Evolutionary conservation across 1,284 basidiomycete species (phyloP), one percentile per base, ranked within the genome.

Genomic region (Sporisorium graminicola): DNA sequence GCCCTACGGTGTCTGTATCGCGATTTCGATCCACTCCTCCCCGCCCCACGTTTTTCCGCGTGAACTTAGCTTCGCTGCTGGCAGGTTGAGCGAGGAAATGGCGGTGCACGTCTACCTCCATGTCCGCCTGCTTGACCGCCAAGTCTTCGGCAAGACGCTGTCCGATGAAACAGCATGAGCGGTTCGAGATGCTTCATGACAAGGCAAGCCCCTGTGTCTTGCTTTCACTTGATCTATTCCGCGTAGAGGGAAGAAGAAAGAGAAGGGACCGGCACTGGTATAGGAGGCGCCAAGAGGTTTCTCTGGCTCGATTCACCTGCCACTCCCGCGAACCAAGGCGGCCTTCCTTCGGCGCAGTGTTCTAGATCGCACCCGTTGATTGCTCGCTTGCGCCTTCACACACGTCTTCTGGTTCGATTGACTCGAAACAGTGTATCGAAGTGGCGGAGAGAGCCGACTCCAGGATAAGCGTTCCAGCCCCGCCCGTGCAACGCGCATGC

Each of bases 401-500:
- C 10, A 49, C 29, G 10, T 31, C 29, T n/a, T n/a, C n/a, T n/a
- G n/a, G n/a, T n/a, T n/a, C n/a, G n/a, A n/a, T n/a, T n/a, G n/a
- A n/a, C n/a, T n/a, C n/a, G n/a, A 31, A 31, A 31, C 29, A 5
- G 29, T 31, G 29, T 31, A 31, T 31, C 7, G 35, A 37, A 37
- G 5, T 12, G 31, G 31, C 31, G 31, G 6, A 35, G 12, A 35
- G 13, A 14, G 35, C 35, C 14, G 10, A 8, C 16, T 18, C 4
- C 2, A 18, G 4, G 16, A 40, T 14, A 18, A 40, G 16, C 16
- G 33, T 55, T 55, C 33, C 55, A 57, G 40, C 55, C 43, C 43
- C 43, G 55, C 55, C 44, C 31, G 31, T n/a, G 46, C 46, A 26
- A 47, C n/a, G 27, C 18, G 26, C 26, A 47, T 16, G 26, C 26